These are phyloP conservation scores for Mycena chlorophos DNA, from an alignment of 768 basidiomycete genomes.

Conservation along the genomic window DNA sequence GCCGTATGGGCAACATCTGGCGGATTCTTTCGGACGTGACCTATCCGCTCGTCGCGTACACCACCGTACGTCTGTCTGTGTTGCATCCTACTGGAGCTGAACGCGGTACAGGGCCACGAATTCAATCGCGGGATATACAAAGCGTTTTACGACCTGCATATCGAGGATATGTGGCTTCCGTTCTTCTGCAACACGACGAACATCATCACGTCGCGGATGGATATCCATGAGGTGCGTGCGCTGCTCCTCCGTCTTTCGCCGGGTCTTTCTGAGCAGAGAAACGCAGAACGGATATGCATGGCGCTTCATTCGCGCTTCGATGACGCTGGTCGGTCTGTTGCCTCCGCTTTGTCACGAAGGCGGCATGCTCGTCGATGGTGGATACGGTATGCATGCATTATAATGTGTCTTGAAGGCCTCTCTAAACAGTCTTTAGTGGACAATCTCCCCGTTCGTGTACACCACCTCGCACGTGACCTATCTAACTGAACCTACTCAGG, in stretches of 20 bases:
- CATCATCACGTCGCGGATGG: constrained; percentile 94
- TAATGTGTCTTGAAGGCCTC: constrained; percentile 27
- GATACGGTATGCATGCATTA: constrained; percentile 56
- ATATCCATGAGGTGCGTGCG: constrained; percentile 69
- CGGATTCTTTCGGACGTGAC: constrained; percentile 91
- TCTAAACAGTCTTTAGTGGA: constrained; percentile 54
- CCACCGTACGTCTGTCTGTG: constrained; percentile 51
- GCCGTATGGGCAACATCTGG: constrained; percentile 93
- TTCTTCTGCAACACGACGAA: constrained; percentile 98
- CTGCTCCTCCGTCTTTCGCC: background rate
- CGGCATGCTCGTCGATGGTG: constrained; percentile 86
- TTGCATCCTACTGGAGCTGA: constrained; percentile 4
- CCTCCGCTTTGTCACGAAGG: constrained; percentile 96
- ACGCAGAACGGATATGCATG: constrained; percentile 88
- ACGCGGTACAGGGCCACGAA: constrained; percentile 73
- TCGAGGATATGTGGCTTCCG: constrained; percentile 98
- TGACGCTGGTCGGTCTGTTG: constrained; percentile 93
- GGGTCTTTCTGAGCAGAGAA: background rate
- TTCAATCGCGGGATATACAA: constrained; percentile 96
- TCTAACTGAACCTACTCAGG: constrained; percentile 44
- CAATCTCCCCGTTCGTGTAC: constrained; percentile 71
- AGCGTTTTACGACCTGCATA: constrained; percentile 92
- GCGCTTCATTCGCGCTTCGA: constrained; percentile 92
- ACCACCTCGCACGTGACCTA: background rate
- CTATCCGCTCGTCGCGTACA: constrained; percentile 90